phyloP scores from a whole-genome alignment of 1,284 basidiomycete species.

The Boletus mariae region DNA sequence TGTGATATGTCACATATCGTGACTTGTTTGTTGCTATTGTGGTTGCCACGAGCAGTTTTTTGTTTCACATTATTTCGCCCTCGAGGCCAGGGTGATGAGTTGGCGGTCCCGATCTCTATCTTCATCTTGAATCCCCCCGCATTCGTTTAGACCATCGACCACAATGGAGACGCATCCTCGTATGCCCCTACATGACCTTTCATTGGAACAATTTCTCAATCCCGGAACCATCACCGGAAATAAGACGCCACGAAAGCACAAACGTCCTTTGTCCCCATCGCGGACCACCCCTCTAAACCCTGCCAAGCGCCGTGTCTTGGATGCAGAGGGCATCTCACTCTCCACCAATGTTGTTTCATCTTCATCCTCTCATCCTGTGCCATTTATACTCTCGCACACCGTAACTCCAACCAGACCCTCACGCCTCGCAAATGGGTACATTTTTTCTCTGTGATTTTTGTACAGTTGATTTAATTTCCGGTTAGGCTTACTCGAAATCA shows the following conservation, averaged over 20 bases:
- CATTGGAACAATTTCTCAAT: slow-evolving; percentile 50
- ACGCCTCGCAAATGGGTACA: slow-evolving; percentile 25
- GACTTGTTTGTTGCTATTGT: slow-evolving; percentile 31
- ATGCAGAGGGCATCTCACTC: slow-evolving; percentile 47
- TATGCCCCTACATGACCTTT: slow-evolving; percentile 52
- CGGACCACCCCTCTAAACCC: slow-evolving; percentile 50
- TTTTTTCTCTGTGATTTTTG: background rate
- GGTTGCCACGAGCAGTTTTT: slow-evolving; percentile 10
- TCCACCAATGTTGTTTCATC: slow-evolving; percentile 6
- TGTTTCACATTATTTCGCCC: slow-evolving; percentile 10
- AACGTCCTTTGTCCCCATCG: slow-evolving; percentile 56
- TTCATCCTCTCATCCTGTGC: slow-evolving; percentile 15
- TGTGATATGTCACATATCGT: slow-evolving; percentile 13
- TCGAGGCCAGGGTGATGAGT: slow-evolving; percentile 29
- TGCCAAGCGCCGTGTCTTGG: slow-evolving; percentile 66
- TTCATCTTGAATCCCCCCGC: slow-evolving; percentile 10
- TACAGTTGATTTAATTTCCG: background rate
- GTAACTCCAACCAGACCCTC: slow-evolving; percentile 24
- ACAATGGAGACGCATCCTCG: slow-evolving; percentile 36
- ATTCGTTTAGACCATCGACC: slow-evolving; percentile 11
- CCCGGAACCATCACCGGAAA: slow-evolving; percentile 24
- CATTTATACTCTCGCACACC: slow-evolving; percentile 12
- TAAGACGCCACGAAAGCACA: slow-evolving; percentile 28
- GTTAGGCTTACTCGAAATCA: slow-evolving; percentile 15
- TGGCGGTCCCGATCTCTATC: slow-evolving; percentile 24